These are phyloP conservation scores for Penicillium sp. DNA, from an alignment of 2,329 filamentous ascomycete species.

Conservation along the genomic window DNA sequence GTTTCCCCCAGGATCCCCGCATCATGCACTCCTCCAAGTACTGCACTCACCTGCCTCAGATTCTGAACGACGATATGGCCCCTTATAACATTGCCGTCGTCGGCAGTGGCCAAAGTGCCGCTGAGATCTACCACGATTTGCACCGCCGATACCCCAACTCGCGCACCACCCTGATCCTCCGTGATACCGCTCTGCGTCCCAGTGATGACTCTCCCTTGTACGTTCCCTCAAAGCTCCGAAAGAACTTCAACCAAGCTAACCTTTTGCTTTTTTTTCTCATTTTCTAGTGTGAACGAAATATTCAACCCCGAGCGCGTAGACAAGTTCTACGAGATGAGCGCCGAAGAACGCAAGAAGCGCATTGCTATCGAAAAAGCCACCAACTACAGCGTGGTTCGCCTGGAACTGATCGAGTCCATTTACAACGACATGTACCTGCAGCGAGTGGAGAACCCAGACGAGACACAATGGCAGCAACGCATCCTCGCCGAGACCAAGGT, in stretches of 20 bases:
- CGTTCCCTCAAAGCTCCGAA: constrained; percentile 34
- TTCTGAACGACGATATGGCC: constrained; percentile 41
- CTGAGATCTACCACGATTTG: constrained; percentile 92
- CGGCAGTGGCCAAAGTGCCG: constrained; percentile 87
- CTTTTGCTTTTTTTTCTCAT: not conserved
- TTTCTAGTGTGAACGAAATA: constrained; percentile 80
- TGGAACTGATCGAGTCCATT: constrained; percentile 84
- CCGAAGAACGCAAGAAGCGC: constrained; percentile 59
- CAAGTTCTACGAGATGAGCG: constrained; percentile 67
- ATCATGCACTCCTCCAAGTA: constrained; percentile 91
- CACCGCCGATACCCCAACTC: constrained; percentile 79
- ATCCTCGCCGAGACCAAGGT: constrained; percentile 72
- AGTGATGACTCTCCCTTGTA: constrained; percentile 96
- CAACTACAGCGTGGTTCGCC: constrained; percentile 91
- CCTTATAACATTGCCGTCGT: constrained; percentile 77
- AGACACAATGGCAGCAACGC: constrained; percentile 75
- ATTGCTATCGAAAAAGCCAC: constrained; percentile 75
- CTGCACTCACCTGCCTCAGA: constrained; percentile 47
- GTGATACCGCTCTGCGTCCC: constrained; percentile 77
- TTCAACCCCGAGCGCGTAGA: constrained; percentile 89
- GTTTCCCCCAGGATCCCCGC: constrained; percentile 66
- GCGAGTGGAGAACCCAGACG: constrained; percentile 67
- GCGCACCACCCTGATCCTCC: constrained; percentile 74
- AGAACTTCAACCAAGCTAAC: constrained; percentile 5
- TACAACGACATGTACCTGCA: constrained; percentile 89